These are phyloP conservation scores for Dryadomyces sulphureus DNA, from an alignment of 2,329 filamentous ascomycete species.

Conservation along the genomic window DNA sequence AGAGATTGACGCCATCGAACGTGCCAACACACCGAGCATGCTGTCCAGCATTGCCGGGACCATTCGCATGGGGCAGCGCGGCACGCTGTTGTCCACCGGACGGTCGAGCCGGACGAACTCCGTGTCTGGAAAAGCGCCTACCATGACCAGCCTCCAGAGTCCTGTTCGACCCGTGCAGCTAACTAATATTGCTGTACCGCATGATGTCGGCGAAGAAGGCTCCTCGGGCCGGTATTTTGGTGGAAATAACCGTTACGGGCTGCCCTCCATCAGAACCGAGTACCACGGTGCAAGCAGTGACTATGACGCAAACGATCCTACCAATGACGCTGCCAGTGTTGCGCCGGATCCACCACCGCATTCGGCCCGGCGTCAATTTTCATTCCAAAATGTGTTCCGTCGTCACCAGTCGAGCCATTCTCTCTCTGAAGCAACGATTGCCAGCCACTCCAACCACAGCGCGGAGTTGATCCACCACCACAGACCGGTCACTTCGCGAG, in stretches of 20 bases:
- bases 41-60: conserved; percentile 44
- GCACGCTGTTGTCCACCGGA: background rate
- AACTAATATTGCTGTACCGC: conserved; percentile 41
- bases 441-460: conserved; percentile 9
- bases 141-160: conserved; percentile 25
- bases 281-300: conserved; percentile 27
- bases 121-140: background rate
- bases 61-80: conserved; percentile 25
- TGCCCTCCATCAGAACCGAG: conserved; percentile 28
- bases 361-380: conserved; percentile 63
- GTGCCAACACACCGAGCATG: conserved; percentile 29
- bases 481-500: conserved; percentile 14
- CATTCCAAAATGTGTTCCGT: conserved; percentile 74
- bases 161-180: conserved; percentile 48
- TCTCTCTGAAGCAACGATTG: conserved; percentile 1
- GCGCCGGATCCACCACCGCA: conserved; percentile 50
- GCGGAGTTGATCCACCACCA: conserved; percentile 10
- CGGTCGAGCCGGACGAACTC: conserved; percentile 11
- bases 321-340: conserved; percentile 23
- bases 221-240: conserved; percentile 15
- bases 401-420: conserved; percentile 25
- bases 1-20: conserved; percentile 38
- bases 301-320: conserved; percentile 21
- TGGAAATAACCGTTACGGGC: conserved; percentile 32
- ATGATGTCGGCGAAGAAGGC: conserved; percentile 20